Conservation (phyloP, 306 rosid species). For the Myrica gale region DNA sequence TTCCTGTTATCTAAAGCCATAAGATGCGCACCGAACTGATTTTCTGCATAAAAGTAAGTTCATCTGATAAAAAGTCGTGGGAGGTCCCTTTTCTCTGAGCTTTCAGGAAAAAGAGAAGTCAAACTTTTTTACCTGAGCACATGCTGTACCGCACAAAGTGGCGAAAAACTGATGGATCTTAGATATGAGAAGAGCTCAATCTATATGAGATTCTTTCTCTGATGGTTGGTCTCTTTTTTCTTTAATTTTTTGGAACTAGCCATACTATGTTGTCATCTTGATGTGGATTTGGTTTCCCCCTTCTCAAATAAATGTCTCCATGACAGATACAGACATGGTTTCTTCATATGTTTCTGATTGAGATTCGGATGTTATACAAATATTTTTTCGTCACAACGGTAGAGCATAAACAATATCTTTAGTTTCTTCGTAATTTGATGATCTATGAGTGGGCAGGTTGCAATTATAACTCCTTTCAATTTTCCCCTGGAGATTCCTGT, state of each 20-base stretch:
- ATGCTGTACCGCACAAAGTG: background rate
- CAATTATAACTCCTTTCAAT: constrained; percentile 90
- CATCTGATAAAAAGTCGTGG: background rate
- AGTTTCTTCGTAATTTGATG: constrained; percentile 10
- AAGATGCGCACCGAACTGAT: constrained; percentile 4
- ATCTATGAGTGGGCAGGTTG: constrained; percentile 57
- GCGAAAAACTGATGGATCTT: background rate
- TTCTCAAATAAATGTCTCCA: constrained; percentile 10
- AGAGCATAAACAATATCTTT: background rate
- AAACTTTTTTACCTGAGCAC: constrained; percentile 11
- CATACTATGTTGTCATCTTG: constrained; percentile 7
- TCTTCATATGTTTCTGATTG: constrained; percentile 10
- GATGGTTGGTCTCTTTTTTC: background rate
- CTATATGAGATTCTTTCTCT: constrained; percentile 9
- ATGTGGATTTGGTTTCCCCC: constrained; percentile 23
- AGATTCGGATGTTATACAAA: constrained; percentile 2
- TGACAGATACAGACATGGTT: constrained; percentile 15
- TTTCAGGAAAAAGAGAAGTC: background rate
- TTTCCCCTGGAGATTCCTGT: constrained; percentile 95
- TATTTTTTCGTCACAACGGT: constrained; percentile 2
- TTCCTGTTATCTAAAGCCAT: constrained; percentile 9
- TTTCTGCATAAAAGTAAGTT: background rate
- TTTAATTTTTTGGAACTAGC: background rate
- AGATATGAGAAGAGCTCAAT: constrained; percentile 5
- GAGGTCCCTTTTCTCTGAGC: background rate